These are phyloP conservation scores for Xerocomus nothofagi DNA, from an alignment of 1,284 basidiomycete species.

Conservation along the genomic window DNA sequence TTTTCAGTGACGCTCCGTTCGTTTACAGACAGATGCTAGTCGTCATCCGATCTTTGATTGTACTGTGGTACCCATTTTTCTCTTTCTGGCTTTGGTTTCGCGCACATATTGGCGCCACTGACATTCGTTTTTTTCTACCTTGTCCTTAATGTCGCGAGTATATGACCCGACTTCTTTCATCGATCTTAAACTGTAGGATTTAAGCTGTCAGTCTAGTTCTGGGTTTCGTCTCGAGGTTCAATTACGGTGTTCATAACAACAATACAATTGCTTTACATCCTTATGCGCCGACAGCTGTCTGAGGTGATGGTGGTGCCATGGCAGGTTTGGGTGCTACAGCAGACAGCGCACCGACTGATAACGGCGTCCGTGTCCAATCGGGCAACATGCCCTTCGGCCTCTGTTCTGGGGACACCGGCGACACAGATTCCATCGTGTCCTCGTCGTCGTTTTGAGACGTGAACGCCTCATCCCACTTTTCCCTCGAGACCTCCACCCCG, in stretches of 20 bases:
- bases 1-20: not conserved
- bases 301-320: conserved; percentile 20
- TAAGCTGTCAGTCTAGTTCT: conserved; percentile 11
- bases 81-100: not conserved
- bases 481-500: conserved; percentile 76
- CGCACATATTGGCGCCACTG: not conserved
- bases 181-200: conserved; percentile 4
- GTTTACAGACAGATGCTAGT: conserved; percentile 3
- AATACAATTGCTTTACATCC: conserved; percentile 1
- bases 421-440: conserved; percentile 41
- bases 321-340: conserved; percentile 31
- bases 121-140: conserved; percentile 4
- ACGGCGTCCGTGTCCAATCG: conserved; percentile 75
- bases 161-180: no score
- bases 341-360: conserved; percentile 61
- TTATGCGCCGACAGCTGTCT: conserved; percentile 34
- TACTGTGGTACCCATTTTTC: not conserved
- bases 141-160: conserved; percentile 1
- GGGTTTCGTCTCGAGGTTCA: conserved; percentile 11
- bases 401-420: conserved; percentile 38
- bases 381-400: conserved; percentile 53
- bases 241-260: conserved; percentile 12
- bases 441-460: conserved; percentile 41
- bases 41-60: not conserved
- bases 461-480: conserved; percentile 81